These are phyloP conservation scores for Candida sanyaensis DNA, from an alignment of 1,139 yeast species.

Conservation along the genomic window DNA sequence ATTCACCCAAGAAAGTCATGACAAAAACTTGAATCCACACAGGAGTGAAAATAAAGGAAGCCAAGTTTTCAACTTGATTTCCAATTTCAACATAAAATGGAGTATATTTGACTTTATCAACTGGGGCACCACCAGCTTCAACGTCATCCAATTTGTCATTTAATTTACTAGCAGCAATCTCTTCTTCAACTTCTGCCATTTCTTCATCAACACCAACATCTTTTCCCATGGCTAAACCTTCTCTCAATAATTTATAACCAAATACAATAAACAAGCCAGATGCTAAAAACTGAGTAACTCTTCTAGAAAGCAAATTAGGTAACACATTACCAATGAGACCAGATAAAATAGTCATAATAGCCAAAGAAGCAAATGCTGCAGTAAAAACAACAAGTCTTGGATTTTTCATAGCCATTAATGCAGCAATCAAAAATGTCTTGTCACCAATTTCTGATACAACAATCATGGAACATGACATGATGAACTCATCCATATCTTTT, in stretches of 20 bases:
- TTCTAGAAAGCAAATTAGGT: conserved; percentile 79
- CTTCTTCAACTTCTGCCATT: conserved; percentile 95
- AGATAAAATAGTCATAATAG: conserved; percentile 86
- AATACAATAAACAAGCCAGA: conserved; percentile 79
- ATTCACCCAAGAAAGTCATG: conserved; percentile 96
- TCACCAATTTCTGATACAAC: conserved; percentile 94
- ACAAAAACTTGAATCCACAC: conserved; percentile 92
- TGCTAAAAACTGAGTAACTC: conserved; percentile 80
- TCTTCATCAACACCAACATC: conserved; percentile 91
- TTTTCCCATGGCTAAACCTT: conserved; percentile 81
- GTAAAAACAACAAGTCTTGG: conserved; percentile 79
- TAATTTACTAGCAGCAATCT: conserved; percentile 67
- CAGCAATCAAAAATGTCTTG: conserved; percentile 94
- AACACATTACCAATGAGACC: conserved; percentile 91
- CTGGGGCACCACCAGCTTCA: conserved; percentile 38
- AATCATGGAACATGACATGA: conserved; percentile 82
- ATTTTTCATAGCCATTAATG: conserved; percentile 97
- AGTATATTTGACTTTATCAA: conserved; percentile 9
- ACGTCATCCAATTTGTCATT: conserved; percentile 51
- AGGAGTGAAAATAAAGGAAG: conserved; percentile 74
- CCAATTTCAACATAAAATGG: conserved; percentile 30
- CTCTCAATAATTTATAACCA: conserved; percentile 74
- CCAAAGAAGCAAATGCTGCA: conserved; percentile 85
- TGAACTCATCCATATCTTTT: conserved; percentile 44
- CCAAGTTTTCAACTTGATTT: conserved; percentile 50